Evolutionary conservation across 2,329 filamentous ascomycete species (phyloP).

Genomic region (Alternaria postmessia): DNA sequence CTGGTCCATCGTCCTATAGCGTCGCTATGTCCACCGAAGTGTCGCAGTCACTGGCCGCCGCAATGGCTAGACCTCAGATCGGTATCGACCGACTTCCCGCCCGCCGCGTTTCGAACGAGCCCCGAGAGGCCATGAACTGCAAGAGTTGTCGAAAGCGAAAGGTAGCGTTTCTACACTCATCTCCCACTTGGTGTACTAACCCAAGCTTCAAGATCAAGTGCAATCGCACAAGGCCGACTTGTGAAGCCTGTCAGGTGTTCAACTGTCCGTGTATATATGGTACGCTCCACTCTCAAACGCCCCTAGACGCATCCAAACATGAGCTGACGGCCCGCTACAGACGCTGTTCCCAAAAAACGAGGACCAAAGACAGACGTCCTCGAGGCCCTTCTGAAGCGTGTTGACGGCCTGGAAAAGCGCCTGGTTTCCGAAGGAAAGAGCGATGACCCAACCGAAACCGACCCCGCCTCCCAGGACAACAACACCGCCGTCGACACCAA

Average conservation of each 20-base stretch:
- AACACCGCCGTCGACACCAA: conserved; percentile 32
- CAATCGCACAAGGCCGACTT: conserved; percentile 82
- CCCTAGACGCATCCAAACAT: conserved; percentile 9
- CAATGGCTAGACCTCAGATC: conserved; percentile 78
- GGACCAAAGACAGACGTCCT: conserved; percentile 90
- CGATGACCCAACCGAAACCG: conserved; percentile 46
- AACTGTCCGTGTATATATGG: conserved; percentile 89
- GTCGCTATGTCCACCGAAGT: conserved; percentile 44
- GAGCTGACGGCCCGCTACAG: conserved; percentile 55
- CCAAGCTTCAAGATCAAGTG: conserved; percentile 77
- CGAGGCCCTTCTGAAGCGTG: conserved; percentile 82
- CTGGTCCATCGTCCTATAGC: conserved; percentile 31
- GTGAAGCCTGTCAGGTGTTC: conserved; percentile 89
- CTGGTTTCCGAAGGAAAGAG: conserved; percentile 67
- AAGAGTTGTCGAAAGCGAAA: conserved; percentile 93
- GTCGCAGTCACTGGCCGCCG: conserved; percentile 39
- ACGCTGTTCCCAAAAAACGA: conserved; percentile 88
- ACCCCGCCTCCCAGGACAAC: conserved; percentile 27
- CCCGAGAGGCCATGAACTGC: conserved; percentile 92
- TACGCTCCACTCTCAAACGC: conserved; percentile 51
- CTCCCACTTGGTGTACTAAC: conserved; percentile 19
- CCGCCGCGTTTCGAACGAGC: conserved; percentile 75
- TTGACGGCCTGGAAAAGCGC: conserved; percentile 83
- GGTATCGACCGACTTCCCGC: conserved; percentile 81
- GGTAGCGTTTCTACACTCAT: conserved; percentile 57